A percentile compares a stretch with the other conserved stretches of the same genome.
Evolutionary conservation across 2,329 filamentous ascomycete species (phyloP).

Genomic region (Calonectria crousiana): DNA sequence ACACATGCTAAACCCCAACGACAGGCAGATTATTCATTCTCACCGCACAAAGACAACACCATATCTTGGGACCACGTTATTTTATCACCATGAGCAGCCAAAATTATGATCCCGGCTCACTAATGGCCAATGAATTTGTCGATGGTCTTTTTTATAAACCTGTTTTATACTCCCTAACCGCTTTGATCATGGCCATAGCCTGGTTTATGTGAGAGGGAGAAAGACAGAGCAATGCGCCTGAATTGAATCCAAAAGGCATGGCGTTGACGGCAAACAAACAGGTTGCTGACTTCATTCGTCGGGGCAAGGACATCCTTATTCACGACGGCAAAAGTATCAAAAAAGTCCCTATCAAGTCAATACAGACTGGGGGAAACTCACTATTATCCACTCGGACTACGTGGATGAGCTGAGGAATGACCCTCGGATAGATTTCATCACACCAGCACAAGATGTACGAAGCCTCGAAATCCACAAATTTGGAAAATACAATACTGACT

Average conservation of each 20-base stretch:
- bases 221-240: not conserved
- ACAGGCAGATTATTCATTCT: not conserved
- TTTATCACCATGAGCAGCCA: not conserved
- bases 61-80: not conserved
- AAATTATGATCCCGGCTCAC: not conserved
- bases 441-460: not conserved
- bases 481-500: not conserved
- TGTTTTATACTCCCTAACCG: not conserved
- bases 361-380: not conserved
- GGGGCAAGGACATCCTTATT: not conserved
- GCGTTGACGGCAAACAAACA: not conserved
- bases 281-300: not conserved
- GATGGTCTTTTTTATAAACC: not conserved
- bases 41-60: not conserved
- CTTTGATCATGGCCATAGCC: not conserved
- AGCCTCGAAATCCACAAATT: not conserved
- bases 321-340: not conserved
- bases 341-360: not conserved
- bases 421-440: not conserved
- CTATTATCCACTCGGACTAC: not conserved
- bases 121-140: not conserved
- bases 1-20: not conserved
- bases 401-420: not conserved
- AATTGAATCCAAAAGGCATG: not conserved
- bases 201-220: not conserved